Evolutionary conservation across 345 rosid genomes (phyloP), one percentile per base, ranked within the genome.

Genomic region (Lepidium sativum): DNA sequence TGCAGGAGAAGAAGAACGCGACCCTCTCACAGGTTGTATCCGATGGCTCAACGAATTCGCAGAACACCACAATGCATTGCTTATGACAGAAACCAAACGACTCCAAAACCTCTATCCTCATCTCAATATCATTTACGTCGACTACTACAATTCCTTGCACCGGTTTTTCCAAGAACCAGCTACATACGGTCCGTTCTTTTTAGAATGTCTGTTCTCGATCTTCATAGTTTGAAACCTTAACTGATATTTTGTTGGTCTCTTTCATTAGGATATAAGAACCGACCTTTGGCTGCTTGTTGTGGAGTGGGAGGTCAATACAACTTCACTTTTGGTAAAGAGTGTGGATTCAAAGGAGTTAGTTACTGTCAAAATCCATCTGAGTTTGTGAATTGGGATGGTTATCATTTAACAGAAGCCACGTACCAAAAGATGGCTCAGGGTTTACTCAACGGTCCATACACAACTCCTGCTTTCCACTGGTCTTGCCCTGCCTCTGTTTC

Each of bases 321-420:
- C 65, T 79, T 61, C 44, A 73, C 72, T 42, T 6, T 51, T 12
- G 42, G 43, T 2, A 6, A 2, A 12, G 37, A 18, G 5, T 74
- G 81, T 69, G 84, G 79, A 15, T n/a, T 42, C 17, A 64, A 31
- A 25, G 16, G 56, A 6, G 60, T 54, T 8, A 65, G 39, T 18
- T 29, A 31, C 35, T 76, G 86, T 35, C 56, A 67, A 16, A 56
- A 76, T 9, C 84, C 82, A 3, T 71, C 72, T 1, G 68, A 56
- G 15, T 68, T 45, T 66, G 70, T 77, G 7, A 80, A 68, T 48
- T 82, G 86, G 81, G 85, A 81, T 39, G 83, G 85, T 41, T 9
- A 68, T 21, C 85, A 79, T 60, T 38, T 72, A 17, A 72, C 76
- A 5, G 71, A 72, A 42, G 60, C 71, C 2, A 12, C 71, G 4